Base-by-base conservation (phyloP, 1,284 basidiomycete species). In the Rhizopogon parksii region DNA sequence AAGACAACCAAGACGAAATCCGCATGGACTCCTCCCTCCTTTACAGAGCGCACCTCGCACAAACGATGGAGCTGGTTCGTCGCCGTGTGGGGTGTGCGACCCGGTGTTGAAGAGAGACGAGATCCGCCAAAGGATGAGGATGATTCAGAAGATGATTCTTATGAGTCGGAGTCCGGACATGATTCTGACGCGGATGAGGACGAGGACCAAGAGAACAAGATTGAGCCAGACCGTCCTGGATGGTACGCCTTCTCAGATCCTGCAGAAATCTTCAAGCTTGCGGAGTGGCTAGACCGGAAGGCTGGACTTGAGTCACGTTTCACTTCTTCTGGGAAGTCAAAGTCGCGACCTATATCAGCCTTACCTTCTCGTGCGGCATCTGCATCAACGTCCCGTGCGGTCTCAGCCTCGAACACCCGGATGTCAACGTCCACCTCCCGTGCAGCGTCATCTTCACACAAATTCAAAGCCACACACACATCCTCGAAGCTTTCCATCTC, bases 191-290 rank as follows among this genome's bases (percentile, higher is more conserved):
- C 67, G 0, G 67, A 65, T 0, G 68, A 70, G 0, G 69, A 71
- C 0, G 64, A 67, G 6, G 64, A 60, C 8, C 74, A 77, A 32
- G 50, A 30, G 1, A 30, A 11, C 8, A 66, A 3, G 68, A 69
- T 2, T 60, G 62, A 12, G 61, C 3, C 35, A 55, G 12, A 45
- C 21, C 7, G 17, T 45, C 17, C 42, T 14, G 67, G 65, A 17
- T 89, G 86, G 86, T 88, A 84, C 81, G 82, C 76, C n/a, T 83
- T 88, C 66, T 77, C 73, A 69, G 72, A 85, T 6, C 78, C 82
- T 1, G 68, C 69, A 37, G 83, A 88, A 53, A 80, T 89, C 51
- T 61, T 63, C 49, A 82, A 78, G 60, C 65, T 88, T n/a, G 79
- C 80, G 2, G 73, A 79, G 42, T 88, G 84, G 83, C 65, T 87